These are phyloP conservation scores for Myrica gale DNA, from an alignment of 306 rosid genomes.

Conservation along the genomic window DNA sequence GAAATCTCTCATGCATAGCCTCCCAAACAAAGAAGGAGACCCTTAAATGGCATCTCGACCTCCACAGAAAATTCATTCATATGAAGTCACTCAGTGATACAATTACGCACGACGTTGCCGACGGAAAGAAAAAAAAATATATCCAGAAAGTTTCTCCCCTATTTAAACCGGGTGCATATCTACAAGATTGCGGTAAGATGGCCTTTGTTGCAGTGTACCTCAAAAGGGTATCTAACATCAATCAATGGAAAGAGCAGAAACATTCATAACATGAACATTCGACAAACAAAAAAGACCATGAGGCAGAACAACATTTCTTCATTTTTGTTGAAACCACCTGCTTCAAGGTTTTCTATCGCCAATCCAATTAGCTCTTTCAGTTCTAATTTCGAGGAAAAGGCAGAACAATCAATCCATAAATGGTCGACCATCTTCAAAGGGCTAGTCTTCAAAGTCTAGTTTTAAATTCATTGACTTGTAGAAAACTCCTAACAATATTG, in stretches of 20 bases:
- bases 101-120: neutral
- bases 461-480: too few relatives aligned
- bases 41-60: neutral
- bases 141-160: neutral
- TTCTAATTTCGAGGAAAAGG: neutral
- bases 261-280: neutral
- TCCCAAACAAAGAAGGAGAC: too few relatives aligned
- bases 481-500: neutral
- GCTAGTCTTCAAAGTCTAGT: neutral
- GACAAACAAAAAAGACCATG: neutral
- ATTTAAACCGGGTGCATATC: neutral
- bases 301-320: neutral
- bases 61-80: neutral
- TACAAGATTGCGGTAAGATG: neutral
- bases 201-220: neutral
- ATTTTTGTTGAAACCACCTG: neutral
- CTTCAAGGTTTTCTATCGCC: neutral
- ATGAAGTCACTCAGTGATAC: neutral
- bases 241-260: neutral
- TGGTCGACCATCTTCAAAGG: neutral
- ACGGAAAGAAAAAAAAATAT: neutral
- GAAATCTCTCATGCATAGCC: too few relatives aligned
- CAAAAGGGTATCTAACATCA: neutral
- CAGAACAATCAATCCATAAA: neutral
- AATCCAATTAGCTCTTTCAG: neutral